A percentile compares a stretch with the other conserved stretches of the same genome.
phyloP scores from a whole-genome alignment of 139 green algal genomes.

The Micractinium conductrix region DNA sequence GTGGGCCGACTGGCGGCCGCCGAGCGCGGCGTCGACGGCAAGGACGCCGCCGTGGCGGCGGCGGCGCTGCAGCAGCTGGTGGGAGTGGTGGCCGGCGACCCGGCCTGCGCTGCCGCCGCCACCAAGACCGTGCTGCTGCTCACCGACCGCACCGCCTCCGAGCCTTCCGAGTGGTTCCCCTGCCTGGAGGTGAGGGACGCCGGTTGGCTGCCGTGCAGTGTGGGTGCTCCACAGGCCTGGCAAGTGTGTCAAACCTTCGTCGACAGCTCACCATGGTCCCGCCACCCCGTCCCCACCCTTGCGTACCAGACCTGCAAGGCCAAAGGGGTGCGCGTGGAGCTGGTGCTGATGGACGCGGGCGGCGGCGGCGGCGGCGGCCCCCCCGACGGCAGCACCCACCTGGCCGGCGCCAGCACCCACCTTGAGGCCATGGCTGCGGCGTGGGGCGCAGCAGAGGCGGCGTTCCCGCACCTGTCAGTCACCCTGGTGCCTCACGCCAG shows the following conservation, averaged over 20 bases:
- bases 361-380: not conserved
- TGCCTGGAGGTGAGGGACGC: slow-evolving; percentile 9
- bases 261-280: too few species aligned
- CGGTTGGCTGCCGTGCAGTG: not conserved
- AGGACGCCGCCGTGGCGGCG: not conserved
- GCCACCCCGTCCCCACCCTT: not conserved
- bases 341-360: slow-evolving; percentile 4
- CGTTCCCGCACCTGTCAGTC: slow-evolving; percentile 18
- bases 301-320: slow-evolving; percentile 1
- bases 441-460: slow-evolving; percentile 6
- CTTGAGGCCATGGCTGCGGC: not conserved
- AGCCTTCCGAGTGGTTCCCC: slow-evolving; percentile 14
- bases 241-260: not conserved
- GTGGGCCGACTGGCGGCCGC: not conserved
- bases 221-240: not conserved
- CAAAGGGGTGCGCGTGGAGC: slow-evolving; percentile 17
- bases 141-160: not conserved
- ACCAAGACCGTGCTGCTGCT: slow-evolving; percentile 15
- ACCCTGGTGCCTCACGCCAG: not conserved
- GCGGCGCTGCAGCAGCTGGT: slow-evolving; percentile 25
- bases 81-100: not conserved
- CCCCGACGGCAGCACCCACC: not conserved
- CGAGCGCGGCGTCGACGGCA: not conserved
- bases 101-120: not conserved
- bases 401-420: not conserved